These are phyloP conservation scores for Pythium vanterpoolii DNA, from an alignment of 352 stramenopile species.

Conservation along the genomic window DNA sequence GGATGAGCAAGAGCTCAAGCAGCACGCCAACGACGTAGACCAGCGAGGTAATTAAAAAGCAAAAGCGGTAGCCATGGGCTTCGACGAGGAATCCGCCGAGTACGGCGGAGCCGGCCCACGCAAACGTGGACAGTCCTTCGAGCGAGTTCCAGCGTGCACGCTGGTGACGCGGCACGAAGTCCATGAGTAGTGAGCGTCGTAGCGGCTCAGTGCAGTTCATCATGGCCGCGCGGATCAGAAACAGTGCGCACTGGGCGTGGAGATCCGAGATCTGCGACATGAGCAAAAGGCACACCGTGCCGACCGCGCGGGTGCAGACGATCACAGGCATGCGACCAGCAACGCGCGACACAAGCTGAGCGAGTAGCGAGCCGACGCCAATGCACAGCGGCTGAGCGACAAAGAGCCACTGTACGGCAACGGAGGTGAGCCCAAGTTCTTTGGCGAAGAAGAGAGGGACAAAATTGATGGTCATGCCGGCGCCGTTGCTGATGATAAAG, in stretches of 20 bases:
- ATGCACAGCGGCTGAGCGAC: constrained; percentile 48
- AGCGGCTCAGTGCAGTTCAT: constrained; percentile 65
- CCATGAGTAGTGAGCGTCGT: constrained; percentile 69
- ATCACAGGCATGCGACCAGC: constrained; percentile 57
- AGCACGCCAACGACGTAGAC: constrained; percentile 44
- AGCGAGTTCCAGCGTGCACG: constrained; percentile 72
- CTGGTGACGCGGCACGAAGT: constrained; percentile 58
- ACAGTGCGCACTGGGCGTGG: constrained; percentile 39
- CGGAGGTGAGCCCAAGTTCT: constrained; percentile 50
- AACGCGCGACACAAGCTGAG: constrained; percentile 36
- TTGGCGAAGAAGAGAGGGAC: constrained; percentile 66
- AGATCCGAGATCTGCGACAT: constrained; percentile 40
- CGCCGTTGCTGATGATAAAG: constrained; percentile 67
- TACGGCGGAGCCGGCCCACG: constrained; percentile 61
- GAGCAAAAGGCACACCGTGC: constrained; percentile 37
- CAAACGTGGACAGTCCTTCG: constrained; percentile 57
- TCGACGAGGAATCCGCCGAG: constrained; percentile 63
- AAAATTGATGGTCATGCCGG: constrained; percentile 53
- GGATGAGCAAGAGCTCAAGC: constrained; percentile 54
- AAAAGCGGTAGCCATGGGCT: constrained; percentile 56
- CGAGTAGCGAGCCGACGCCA: constrained; percentile 37
- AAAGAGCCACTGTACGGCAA: constrained; percentile 56
- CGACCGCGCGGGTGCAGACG: constrained; percentile 35
- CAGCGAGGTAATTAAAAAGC: constrained; percentile 48
- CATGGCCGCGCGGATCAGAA: constrained; percentile 47